Conservation (phyloP, 345 rosid species). For the Balakata baccata region DNA sequence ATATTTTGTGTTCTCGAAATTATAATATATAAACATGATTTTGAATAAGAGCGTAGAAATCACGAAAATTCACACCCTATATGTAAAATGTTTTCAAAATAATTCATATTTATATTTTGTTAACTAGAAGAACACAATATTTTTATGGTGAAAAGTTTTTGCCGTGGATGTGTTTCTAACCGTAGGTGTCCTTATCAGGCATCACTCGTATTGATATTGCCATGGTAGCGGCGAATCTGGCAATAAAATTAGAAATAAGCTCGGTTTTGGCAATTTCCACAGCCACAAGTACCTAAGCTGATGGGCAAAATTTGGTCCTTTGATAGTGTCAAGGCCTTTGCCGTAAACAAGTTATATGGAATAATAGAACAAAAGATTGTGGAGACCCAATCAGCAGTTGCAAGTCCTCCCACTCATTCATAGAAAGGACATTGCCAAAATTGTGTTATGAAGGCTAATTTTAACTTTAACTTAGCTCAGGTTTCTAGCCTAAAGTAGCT, state of each 20-base stretch:
- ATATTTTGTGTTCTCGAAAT: background rate
- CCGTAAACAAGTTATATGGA: background rate
- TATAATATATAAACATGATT: background rate
- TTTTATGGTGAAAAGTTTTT: too few relatives aligned
- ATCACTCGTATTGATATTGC: background rate
- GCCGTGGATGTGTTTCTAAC: conserved; percentile 10
- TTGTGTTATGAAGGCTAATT: too few relatives aligned
- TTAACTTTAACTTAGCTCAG: too few relatives aligned
- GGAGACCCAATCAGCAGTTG: background rate
- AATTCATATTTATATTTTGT: too few relatives aligned
- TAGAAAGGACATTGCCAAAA: too few relatives aligned
- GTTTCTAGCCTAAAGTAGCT: too few relatives aligned
- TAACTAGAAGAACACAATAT: too few relatives aligned
- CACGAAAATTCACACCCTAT: too few relatives aligned
- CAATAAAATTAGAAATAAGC: background rate
- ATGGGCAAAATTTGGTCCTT: background rate
- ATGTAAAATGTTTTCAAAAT: too few relatives aligned
- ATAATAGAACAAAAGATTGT: too few relatives aligned
- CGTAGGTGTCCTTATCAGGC: conserved; percentile 21
- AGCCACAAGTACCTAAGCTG: conserved; percentile 11
- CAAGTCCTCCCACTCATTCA: background rate
- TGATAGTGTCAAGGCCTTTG: background rate
- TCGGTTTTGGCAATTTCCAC: background rate
- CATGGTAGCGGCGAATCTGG: conserved; percentile 28
- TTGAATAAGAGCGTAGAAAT: too few relatives aligned